These are phyloP conservation scores for Citrus hindsii DNA, from an alignment of 345 rosid genomes.

Conservation along the genomic window DNA sequence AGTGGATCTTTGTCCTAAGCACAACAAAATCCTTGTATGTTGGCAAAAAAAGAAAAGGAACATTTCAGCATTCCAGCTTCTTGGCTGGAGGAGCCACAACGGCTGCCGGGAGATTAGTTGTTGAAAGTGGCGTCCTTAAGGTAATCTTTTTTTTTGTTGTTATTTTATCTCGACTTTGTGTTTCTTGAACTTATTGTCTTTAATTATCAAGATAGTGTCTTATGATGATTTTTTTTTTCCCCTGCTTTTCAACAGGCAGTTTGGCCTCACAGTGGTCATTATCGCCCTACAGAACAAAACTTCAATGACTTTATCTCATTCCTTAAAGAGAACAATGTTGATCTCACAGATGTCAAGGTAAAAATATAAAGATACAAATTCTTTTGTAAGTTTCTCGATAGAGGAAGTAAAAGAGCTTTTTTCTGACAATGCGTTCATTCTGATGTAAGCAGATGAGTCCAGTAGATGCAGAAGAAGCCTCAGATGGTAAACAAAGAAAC, in stretches of 20 bases:
- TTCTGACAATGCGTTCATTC: constrained; percentile 15
- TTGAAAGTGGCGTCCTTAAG: constrained; percentile 63
- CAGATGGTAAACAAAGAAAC: constrained; percentile 36
- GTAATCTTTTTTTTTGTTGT: constrained; percentile 12
- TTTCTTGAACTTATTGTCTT: background rate
- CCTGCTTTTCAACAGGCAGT: constrained; percentile 49
- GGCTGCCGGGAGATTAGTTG: constrained; percentile 78
- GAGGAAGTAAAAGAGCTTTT: background rate
- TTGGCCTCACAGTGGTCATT: constrained; percentile 99
- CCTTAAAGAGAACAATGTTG: constrained; percentile 71
- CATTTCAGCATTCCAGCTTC: constrained; percentile 91
- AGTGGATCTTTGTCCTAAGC: constrained; percentile 95
- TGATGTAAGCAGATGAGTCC: constrained; percentile 65
- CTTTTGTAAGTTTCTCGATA: background rate
- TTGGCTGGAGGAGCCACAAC: constrained; percentile 88
- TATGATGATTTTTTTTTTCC: background rate
- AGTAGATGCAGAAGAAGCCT: constrained; percentile 49
- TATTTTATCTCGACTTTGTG: background rate
- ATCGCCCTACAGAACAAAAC: constrained; percentile 84
- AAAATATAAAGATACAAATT: constrained; percentile 4
- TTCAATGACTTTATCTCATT: constrained; percentile 69
- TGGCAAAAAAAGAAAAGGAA: constrained; percentile 79
- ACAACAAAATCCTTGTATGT: constrained; percentile 68
- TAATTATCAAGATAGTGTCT: background rate
- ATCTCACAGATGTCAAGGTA: constrained; percentile 77